Percentiles rank a stretch among this genome's conserved stretches.
Evolutionary conservation across 768 basidiomycete genomes (phyloP).

Genomic region (Galerina marginata): DNA sequence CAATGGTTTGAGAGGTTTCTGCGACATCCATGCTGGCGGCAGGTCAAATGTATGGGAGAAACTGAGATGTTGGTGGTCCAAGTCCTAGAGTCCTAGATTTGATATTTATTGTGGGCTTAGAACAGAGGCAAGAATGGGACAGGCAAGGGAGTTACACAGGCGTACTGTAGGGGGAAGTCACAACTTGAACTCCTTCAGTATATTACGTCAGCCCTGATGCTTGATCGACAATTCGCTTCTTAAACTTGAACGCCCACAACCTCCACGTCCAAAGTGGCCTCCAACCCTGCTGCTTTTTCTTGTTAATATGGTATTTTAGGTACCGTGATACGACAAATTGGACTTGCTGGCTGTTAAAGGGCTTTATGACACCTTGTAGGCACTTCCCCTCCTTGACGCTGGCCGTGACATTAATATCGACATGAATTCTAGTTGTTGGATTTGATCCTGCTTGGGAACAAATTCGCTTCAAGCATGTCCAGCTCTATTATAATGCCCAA

Average conservation of each 20-base stretch:
- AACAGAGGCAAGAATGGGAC: too few relatives aligned
- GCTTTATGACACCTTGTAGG: constrained; percentile 2
- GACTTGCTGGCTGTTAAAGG: neutral
- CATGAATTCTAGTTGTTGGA: neutral
- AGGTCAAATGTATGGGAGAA: neutral
- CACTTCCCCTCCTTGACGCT: neutral
- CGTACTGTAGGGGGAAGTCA: too few relatives aligned
- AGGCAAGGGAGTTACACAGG: too few relatives aligned
- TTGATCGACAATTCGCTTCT: too few relatives aligned
- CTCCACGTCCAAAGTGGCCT: neutral
- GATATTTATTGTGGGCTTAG: too few relatives aligned
- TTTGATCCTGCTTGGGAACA: constrained; percentile 21
- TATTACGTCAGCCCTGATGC: too few relatives aligned
- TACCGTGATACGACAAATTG: neutral
- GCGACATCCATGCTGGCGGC: neutral
- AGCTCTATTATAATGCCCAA: constrained; percentile 8
- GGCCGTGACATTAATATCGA: neutral
- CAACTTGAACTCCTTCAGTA: too few relatives aligned
- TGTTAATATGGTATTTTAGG: neutral
- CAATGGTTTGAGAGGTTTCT: neutral
- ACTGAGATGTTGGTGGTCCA: too few relatives aligned
- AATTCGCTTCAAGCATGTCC: constrained; percentile 15
- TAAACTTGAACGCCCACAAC: too few relatives aligned
- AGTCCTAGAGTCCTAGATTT: too few relatives aligned
- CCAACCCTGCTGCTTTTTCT: too few relatives aligned